Evolutionary conservation across 371 early-diverging fungal genomes (phyloP).

Genomic region (Coemansia sp.): DNA sequence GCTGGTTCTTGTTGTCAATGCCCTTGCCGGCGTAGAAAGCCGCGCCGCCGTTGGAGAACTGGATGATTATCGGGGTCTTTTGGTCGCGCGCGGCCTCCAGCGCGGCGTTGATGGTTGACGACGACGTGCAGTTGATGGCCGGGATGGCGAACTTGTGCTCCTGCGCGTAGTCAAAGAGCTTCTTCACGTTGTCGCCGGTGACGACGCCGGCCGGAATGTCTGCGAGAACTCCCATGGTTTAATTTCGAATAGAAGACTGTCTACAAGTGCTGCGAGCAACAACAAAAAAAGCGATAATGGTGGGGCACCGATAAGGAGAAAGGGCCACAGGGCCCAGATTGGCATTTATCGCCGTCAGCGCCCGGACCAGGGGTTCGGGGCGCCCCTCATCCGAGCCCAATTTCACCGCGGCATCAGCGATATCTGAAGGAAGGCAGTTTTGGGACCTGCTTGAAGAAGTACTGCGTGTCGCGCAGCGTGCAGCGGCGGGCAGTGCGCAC

Average conservation of each 20-base stretch:
- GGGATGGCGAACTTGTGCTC: conserved; percentile 87
- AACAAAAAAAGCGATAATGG: background rate
- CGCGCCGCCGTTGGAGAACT: conserved; percentile 90
- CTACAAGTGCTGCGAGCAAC: background rate
- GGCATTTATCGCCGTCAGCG: background rate
- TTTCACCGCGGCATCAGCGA: conserved; percentile 5
- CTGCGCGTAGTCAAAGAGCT: conserved; percentile 80
- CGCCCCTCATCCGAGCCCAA: conserved; percentile 9
- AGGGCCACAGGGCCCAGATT: background rate
- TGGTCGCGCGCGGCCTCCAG: conserved; percentile 89
- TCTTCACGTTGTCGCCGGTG: conserved; percentile 83
- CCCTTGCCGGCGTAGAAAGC: conserved; percentile 91
- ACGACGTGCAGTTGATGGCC: conserved; percentile 91
- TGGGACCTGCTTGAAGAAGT: conserved; percentile 53
- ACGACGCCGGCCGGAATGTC: conserved; percentile 87
- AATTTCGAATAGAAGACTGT: conserved; percentile 4
- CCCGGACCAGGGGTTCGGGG: background rate
- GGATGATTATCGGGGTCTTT: conserved; percentile 88
- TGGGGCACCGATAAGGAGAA: background rate
- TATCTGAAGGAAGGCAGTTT: conserved; percentile 50
- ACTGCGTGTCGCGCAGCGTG: conserved; percentile 53
- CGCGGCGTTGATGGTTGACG: conserved; percentile 85
- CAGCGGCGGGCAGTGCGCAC: conserved; percentile 52
- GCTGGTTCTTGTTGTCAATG: conserved; percentile 79
- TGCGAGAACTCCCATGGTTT: conserved; percentile 71